Base-by-base conservation (phyloP, 192 early-diverging fungal species). In the Backusella mclennaniae region DNA sequence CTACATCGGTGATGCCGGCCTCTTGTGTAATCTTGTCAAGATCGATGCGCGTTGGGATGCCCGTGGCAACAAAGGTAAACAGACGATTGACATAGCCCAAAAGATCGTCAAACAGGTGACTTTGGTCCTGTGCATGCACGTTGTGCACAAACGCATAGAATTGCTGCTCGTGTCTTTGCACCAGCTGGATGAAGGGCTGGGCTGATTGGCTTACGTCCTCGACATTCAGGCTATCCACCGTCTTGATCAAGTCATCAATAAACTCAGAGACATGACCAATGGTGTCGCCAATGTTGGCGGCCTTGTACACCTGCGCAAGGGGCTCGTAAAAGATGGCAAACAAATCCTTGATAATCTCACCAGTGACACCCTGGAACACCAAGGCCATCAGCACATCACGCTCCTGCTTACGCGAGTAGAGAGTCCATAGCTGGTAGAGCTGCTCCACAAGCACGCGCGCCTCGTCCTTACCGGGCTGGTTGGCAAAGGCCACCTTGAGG, bases 271-370 rank as follows among this genome's bases (percentile, higher is more conserved):
- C 67, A 59, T 90, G 85, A 36, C 82, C 73, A 35, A 90, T 70
- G 1, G 85, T 82, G 19, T 87, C 87, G 1, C 84, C 85, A 69
- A 90, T 85, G 66, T 90, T 90, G 31, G 88, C 88, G 6, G 85
- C 74, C 74, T 86, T 87, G 74, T 90, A 90, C 3, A 90, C 83
- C 72, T 85, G 76, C 12, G 87, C 85, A 35, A 90, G 71, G 15
- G 88, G 88, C 38, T 87, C 77, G 70, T 90, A 90, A 70, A 90
- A 90, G 59, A 90, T 85, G 29, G 85, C 76, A 49, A 90, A 82
- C 26, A 86, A 52, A n/a, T 90, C 88, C 63, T 85, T 85, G 21
- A 90, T 76, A 21, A 90, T 74, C 35, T 87, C 85, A 14, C 87
- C 87, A 8, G 88, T 87, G 3, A 85, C 80, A 4, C 86, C 80